phyloP scores from a whole-genome alignment of 257 asterid species.

The Datura wrightii region DNA sequence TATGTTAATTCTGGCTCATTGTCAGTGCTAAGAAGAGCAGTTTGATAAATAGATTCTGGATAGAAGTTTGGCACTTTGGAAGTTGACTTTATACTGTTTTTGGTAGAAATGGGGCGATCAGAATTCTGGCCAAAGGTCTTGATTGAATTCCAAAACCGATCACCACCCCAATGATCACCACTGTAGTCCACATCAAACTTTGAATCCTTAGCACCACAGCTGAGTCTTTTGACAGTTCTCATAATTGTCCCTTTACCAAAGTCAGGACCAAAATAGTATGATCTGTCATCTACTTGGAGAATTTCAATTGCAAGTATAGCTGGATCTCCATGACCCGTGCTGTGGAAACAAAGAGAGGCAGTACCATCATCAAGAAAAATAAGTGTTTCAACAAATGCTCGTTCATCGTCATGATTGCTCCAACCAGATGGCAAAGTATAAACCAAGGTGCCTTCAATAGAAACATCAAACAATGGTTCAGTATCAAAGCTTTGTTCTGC shows the following conservation, averaged over 20 bases:
- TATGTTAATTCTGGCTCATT: slow-evolving; percentile 64
- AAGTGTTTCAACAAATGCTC: slow-evolving; percentile 73
- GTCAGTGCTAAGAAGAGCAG: slow-evolving; percentile 70
- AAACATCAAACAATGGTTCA: slow-evolving; percentile 90
- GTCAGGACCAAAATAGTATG: slow-evolving; percentile 72
- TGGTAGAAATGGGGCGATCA: slow-evolving; percentile 51
- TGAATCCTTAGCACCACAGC: slow-evolving; percentile 65
- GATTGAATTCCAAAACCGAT: slow-evolving; percentile 80
- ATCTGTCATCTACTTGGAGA: slow-evolving; percentile 80
- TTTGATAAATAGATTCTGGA: slow-evolving; percentile 82
- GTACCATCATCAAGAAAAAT: slow-evolving; percentile 84
- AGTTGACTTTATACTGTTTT: slow-evolving; percentile 51
- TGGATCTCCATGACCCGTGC: slow-evolving; percentile 98
- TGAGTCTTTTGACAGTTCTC: slow-evolving; percentile 76
- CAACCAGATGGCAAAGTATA: slow-evolving; percentile 93
- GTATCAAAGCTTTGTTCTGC: slow-evolving; percentile 73
- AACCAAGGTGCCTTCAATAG: slow-evolving; percentile 87
- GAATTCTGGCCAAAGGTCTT: slow-evolving; percentile 61
- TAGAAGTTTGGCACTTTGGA: slow-evolving; percentile 83
- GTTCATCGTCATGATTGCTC: slow-evolving; percentile 89
- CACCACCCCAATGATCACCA: slow-evolving; percentile 94
- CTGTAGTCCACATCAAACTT: slow-evolving; percentile 77
- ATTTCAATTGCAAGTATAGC: slow-evolving; percentile 89
- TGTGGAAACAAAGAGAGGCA: slow-evolving; percentile 89
- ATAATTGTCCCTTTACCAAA: slow-evolving; percentile 85